Evolutionary conservation across 768 basidiomycete species (phyloP).

Genomic region (Lactifluus subvellereus): DNA sequence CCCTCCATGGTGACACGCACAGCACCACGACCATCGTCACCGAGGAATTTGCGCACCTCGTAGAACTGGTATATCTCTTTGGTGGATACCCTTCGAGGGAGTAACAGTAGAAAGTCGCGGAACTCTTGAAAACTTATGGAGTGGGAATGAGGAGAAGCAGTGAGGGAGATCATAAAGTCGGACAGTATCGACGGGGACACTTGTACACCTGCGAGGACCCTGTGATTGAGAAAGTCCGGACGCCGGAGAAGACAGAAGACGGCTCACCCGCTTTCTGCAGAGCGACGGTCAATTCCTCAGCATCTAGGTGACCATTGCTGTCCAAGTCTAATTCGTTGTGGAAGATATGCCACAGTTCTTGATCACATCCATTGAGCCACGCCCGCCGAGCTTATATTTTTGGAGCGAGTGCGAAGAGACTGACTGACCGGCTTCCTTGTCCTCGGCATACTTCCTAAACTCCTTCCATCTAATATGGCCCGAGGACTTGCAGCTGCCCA

Average conservation of each 20-base stretch:
- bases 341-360: slow-evolving; percentile 90
- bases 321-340: slow-evolving; percentile 88
- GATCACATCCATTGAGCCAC: slow-evolving; percentile 1
- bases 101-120: slow-evolving; percentile 80
- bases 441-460: slow-evolving; percentile 69
- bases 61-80: slow-evolving; percentile 85
- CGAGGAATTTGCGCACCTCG: slow-evolving; percentile 59
- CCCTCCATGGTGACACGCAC: slow-evolving; percentile 90
- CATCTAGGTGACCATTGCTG: slow-evolving; percentile 76
- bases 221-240: background rate
- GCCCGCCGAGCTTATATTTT: slow-evolving; percentile 19
- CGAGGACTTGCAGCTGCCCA: slow-evolving; percentile 33
- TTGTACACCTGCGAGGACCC: slow-evolving; percentile 51
- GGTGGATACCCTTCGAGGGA: slow-evolving; percentile 76
- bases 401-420: background rate
- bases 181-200: slow-evolving; percentile 62
- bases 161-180: slow-evolving; percentile 77
- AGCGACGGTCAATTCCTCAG: slow-evolving; percentile 53
- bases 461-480: slow-evolving; percentile 60
- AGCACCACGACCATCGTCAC: slow-evolving; percentile 70
- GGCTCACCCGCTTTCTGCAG: slow-evolving; percentile 66
- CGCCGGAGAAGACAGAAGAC: background rate
- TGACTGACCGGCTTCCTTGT: slow-evolving; percentile 68
- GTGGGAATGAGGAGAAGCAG: slow-evolving; percentile 63
- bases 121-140: slow-evolving; percentile 79